These are phyloP conservation scores for Pythium volutum DNA, from an alignment of 352 stramenopile genomes.

Conservation along the genomic window DNA sequence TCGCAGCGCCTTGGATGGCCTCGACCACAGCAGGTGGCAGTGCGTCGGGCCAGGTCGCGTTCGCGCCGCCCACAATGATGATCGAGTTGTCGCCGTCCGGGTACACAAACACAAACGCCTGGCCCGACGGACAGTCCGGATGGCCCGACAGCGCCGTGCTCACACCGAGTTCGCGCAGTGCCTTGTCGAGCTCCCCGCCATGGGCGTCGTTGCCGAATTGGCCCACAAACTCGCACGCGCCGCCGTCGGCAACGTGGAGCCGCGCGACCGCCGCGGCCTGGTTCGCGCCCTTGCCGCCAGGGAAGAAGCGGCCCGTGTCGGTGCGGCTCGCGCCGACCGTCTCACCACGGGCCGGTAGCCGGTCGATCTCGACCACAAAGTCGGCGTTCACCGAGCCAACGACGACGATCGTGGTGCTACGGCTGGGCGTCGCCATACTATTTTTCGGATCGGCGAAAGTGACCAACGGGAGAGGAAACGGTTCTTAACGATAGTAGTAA, in stretches of 20 bases:
- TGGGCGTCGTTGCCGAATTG: slow-evolving; percentile 79
- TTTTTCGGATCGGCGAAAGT: neutral
- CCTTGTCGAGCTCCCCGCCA: slow-evolving; percentile 37
- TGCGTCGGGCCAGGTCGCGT: slow-evolving; percentile 49
- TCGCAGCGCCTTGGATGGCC: slow-evolving; percentile 46
- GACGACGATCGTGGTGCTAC: slow-evolving; percentile 41
- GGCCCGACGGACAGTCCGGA: slow-evolving; percentile 51
- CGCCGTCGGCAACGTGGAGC: slow-evolving; percentile 29
- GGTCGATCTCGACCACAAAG: slow-evolving; percentile 72
- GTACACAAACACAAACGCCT: slow-evolving; percentile 83
- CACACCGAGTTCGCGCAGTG: slow-evolving; percentile 34
- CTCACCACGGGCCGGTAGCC: slow-evolving; percentile 63
- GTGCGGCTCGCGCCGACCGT: slow-evolving; percentile 50
- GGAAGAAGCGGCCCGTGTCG: slow-evolving; percentile 63
- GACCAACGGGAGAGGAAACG: neutral
- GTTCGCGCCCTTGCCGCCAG: slow-evolving; percentile 79
- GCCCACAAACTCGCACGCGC: slow-evolving; percentile 43
- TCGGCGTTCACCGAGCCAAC: slow-evolving; percentile 84
- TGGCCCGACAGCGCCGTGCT: slow-evolving; percentile 39
- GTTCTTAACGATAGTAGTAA: slow-evolving; percentile 2
- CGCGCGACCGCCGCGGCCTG: slow-evolving; percentile 61
- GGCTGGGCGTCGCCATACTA: neutral
- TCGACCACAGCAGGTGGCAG: slow-evolving; percentile 35
- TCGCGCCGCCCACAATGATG: slow-evolving; percentile 78
- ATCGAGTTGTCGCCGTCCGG: slow-evolving; percentile 84